phyloP scores from a whole-genome alignment of 768 basidiomycete species.

The Amanita rimosa region DNA sequence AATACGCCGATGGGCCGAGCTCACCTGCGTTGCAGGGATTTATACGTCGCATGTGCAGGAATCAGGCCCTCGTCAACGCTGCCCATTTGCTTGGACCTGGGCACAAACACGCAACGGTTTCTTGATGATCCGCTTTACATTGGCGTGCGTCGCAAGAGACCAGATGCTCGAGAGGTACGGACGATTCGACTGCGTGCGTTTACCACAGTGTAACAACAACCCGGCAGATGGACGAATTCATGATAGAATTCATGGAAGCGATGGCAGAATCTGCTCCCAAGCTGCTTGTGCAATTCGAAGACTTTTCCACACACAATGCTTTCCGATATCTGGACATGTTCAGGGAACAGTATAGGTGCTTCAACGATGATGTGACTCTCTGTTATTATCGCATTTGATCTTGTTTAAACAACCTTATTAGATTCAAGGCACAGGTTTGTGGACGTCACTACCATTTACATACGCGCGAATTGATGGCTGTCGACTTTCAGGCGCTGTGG shows the following conservation, averaged over 20 bases:
- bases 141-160: constrained; percentile 50
- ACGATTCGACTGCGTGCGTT: neutral
- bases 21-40: constrained; percentile 24
- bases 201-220: neutral
- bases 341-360: constrained; percentile 44
- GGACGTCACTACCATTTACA: neutral
- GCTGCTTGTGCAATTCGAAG: constrained; percentile 63
- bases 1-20: neutral
- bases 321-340: constrained; percentile 63
- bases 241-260: constrained; percentile 68
- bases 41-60: constrained; percentile 67
- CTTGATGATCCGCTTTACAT: constrained; percentile 68
- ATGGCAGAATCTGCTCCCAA: constrained; percentile 55
- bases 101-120: constrained; percentile 60
- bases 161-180: constrained; percentile 29
- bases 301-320: constrained; percentile 73
- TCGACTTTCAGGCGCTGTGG: constrained; percentile 41
- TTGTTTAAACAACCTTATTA: constrained; percentile 13
- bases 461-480: constrained; percentile 5
- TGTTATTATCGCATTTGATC: neutral
- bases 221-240: constrained; percentile 54
- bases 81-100: constrained; percentile 64
- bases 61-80: constrained; percentile 43
- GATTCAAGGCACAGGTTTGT: constrained; percentile 54
- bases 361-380: constrained; percentile 65